Evolutionary conservation across 805 yeast species (phyloP), one percentile per base, ranked within the genome.

Genomic region (Tetrapisispora phaffii): DNA sequence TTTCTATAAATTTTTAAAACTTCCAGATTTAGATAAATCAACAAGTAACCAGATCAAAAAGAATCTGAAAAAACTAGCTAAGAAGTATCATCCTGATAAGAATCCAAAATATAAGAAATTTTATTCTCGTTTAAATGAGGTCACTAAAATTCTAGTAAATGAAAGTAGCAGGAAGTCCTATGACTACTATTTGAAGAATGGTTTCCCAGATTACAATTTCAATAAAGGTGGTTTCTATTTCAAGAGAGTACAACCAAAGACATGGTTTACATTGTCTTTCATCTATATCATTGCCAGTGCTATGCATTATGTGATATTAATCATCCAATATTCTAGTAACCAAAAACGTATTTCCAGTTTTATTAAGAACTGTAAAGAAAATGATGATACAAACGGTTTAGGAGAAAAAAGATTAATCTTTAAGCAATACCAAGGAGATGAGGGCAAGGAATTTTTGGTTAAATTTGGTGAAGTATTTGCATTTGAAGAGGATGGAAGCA

Each of bases 81-180:
- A 82, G 43, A 71, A 70, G 50, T 71, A 83, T 53, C 98, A 90
- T 59, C 98, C 98, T 0, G 98, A 90, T 65, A 88, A 90, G 62
- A 66, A 66, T 38, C 62, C 59, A 45, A 71, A 69, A 45, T 72
- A 67, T 36, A 69, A 66, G 47, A 76, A 76, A 50, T 59, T 63
- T 20, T 93, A 81, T 59, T 86, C 90, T 55, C 70, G 90, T 24
- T 73, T 93, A 32, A 84, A 93, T 29, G 63, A 80, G 23, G 84
- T 86, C 20, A 82, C 88, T 29, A 77, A 83, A 56, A 80, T 89
- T 45, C 69, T 89, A 40, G 73, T 90, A 52, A 69, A 73, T 45
- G 66, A 75, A 21, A 75, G 77, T 44, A 71, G 72, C 47, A 76
- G 80, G 50, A 78, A 81, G 41, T 72, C 87, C 7, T 93, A 93